Conservation (phyloP, 1,284 basidiomycete genomes). For the Sanghuangporus baumii region DNA sequence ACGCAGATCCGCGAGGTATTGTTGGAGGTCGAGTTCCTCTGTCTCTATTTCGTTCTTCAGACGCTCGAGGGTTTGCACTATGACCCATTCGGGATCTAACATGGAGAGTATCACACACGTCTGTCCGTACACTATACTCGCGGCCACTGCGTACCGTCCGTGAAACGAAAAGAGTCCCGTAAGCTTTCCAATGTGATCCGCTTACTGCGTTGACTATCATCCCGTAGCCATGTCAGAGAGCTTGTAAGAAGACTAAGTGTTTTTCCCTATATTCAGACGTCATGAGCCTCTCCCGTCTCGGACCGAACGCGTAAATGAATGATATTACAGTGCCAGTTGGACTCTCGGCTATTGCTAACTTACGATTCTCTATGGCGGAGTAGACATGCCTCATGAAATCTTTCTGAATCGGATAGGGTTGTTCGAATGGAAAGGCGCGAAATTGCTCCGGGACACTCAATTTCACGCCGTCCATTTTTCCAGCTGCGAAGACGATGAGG, state of each 20-base stretch:
- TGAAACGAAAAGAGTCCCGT: slow-evolving; percentile 26
- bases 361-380: slow-evolving; percentile 66
- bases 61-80: slow-evolving; percentile 68
- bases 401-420: slow-evolving; percentile 84
- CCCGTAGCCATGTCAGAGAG: slow-evolving; percentile 74
- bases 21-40: slow-evolving; percentile 58
- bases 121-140: background rate
- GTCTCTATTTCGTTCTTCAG: slow-evolving; percentile 58
- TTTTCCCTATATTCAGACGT: slow-evolving; percentile 54
- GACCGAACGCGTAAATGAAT: background rate
- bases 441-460: slow-evolving; percentile 57
- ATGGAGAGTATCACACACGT: background rate
- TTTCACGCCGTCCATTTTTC: background rate
- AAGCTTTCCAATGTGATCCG: slow-evolving; percentile 50
- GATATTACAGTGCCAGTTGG: slow-evolving; percentile 74
- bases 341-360: slow-evolving; percentile 79
- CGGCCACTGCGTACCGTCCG: slow-evolving; percentile 30
- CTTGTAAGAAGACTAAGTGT: slow-evolving; percentile 80
- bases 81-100: slow-evolving; percentile 73
- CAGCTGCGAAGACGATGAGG: background rate
- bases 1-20: slow-evolving; percentile 53
- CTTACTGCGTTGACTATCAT: slow-evolving; percentile 61
- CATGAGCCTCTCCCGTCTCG: slow-evolving; percentile 11
- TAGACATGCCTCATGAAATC: slow-evolving; percentile 90
- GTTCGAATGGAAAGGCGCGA: slow-evolving; percentile 72